Percentiles rank a stretch among this genome's conserved stretches.
Conservation (phyloP, 1,139 yeast species). For the Candida buenavistaensis region DNA sequence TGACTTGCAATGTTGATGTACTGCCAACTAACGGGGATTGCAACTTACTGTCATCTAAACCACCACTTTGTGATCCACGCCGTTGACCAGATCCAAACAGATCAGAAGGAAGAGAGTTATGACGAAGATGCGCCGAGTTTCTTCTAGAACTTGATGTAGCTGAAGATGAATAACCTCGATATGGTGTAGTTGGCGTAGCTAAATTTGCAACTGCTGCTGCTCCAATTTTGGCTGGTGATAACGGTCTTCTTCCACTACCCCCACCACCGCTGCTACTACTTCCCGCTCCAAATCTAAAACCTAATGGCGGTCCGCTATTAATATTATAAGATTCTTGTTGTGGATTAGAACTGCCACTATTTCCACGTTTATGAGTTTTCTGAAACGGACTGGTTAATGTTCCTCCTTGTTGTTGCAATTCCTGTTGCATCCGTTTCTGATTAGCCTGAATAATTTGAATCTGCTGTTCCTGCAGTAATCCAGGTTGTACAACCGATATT, state of each 20-base stretch:
- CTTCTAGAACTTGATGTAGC: slow-evolving; percentile 16
- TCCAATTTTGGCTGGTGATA: slow-evolving; percentile 72
- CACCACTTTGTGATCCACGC: slow-evolving; percentile 3
- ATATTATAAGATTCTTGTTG: slow-evolving; percentile 22
- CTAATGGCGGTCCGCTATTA: slow-evolving; percentile 35
- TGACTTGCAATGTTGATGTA: slow-evolving; percentile 44
- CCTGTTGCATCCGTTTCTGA: slow-evolving; percentile 9
- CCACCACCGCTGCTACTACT: slow-evolving; percentile 10
- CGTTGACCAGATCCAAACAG: slow-evolving; percentile 7
- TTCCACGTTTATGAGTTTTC: slow-evolving; percentile 8
- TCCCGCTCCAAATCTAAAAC: slow-evolving; percentile 44
- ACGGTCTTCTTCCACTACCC: slow-evolving; percentile 19
- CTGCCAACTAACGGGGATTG: slow-evolving; percentile 25
- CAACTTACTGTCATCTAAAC: slow-evolving; percentile 4
- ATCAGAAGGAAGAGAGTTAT: slow-evolving; percentile 45
- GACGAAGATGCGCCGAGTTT: slow-evolving; percentile 35
- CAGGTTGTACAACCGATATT: slow-evolving; percentile 2
- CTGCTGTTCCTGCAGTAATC: slow-evolving; percentile 9
- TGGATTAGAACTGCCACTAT: slow-evolving; percentile 8
- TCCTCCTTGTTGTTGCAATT: slow-evolving; percentile 7
- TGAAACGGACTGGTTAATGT: slow-evolving; percentile 3
- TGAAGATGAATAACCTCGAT: slow-evolving; percentile 18
- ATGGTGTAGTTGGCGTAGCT: slow-evolving; percentile 34
- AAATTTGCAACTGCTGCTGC: slow-evolving; percentile 69
- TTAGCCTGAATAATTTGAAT: slow-evolving; percentile 5